Evolutionary conservation across 2,329 filamentous ascomycete genomes (phyloP), one percentile per base, ranked within the genome.

Genomic region (Aspergillus chevalieri): DNA sequence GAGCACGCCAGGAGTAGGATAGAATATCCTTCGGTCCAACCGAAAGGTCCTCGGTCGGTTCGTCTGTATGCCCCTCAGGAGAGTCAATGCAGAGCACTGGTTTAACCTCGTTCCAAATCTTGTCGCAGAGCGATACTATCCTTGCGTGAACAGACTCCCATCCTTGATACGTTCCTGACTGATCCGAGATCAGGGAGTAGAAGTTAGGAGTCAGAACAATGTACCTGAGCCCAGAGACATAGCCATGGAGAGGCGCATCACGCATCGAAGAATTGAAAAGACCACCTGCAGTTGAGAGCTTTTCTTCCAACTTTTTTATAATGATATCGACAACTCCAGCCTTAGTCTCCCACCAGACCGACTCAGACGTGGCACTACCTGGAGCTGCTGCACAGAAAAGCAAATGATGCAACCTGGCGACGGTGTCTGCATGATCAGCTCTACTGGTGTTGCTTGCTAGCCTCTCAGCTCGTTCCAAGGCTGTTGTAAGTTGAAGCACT

Each of bases 1-100:
- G 77, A 5, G 90, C 89, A 59, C 93, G 83, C 79, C 95, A 98
- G 54, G 90, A 95, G 67, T 93, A 98, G 56, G 92, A 97, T 43
- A 98, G 71, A 15, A 95, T 79, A 59, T 94, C 89, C 64, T 96
- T 97, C 0, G 89, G 77, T 1, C 84, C 86, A 4, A 85, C 79
- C 14, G 87, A 82, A n/a, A 89, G 67, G 22, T 92, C 87, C 46
- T 91, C 83, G 0, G 85, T 59, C 47, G 77, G 58, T 51, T 78
- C 59, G 64, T 80, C 73, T 0, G 65, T 74, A 65, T 93, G 85
- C 0, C 92, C 92, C 70, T 98, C 93, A 0, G 94, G 93, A 1
- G 93, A 95, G 69, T 96, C 93, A 54, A 95, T 86, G 62, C 93
- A 98, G 1, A 98, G 78, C 3, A 94, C 82, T 47, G 84, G 79